Conservation (phyloP, 768 basidiomycete species). For the Mycena haematopus region DNA sequence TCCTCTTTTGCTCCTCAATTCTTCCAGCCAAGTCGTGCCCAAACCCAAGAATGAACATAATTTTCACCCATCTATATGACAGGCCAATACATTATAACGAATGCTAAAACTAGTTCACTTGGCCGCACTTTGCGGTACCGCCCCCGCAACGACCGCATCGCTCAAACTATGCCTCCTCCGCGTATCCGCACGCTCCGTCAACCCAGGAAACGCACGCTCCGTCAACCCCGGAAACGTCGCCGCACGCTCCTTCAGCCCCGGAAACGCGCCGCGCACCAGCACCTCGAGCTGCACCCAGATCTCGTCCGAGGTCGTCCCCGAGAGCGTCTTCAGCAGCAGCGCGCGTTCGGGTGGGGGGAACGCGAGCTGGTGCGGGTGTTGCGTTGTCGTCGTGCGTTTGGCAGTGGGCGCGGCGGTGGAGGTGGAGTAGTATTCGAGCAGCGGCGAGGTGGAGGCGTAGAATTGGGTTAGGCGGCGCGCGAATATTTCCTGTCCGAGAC, state of each 20-base stretch:
- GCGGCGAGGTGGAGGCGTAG: constrained; percentile 80
- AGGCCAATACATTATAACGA: constrained; percentile 8
- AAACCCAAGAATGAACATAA: too few species aligned
- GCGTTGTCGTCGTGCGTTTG: constrained; percentile 38
- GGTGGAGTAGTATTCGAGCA: constrained; percentile 77
- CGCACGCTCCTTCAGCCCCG: constrained; percentile 59
- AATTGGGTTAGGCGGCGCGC: constrained; percentile 77
- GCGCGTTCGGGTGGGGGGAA: constrained; percentile 49
- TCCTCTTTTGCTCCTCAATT: too few species aligned
- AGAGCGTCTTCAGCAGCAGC: constrained; percentile 63
- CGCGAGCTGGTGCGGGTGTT: constrained; percentile 59
- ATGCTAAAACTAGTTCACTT: neutral
- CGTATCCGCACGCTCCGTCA: constrained; percentile 57
- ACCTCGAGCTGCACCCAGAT: constrained; percentile 87
- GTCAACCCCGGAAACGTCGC: constrained; percentile 42
- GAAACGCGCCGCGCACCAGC: constrained; percentile 62
- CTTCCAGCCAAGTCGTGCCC: too few species aligned
- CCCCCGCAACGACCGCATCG: constrained; percentile 53
- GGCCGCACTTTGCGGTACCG: neutral
- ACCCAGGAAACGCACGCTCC: constrained; percentile 62
- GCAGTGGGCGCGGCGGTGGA: constrained; percentile 37
- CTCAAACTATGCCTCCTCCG: constrained; percentile 59
- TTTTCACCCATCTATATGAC: too few species aligned
- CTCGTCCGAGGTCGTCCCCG: constrained; percentile 82
- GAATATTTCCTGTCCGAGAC: constrained; percentile 71